Percentiles rank a stretch among this genome's conserved stretches.
Conservation (phyloP, 305 asterid species). For the Fraxinus angustifolia region DNA sequence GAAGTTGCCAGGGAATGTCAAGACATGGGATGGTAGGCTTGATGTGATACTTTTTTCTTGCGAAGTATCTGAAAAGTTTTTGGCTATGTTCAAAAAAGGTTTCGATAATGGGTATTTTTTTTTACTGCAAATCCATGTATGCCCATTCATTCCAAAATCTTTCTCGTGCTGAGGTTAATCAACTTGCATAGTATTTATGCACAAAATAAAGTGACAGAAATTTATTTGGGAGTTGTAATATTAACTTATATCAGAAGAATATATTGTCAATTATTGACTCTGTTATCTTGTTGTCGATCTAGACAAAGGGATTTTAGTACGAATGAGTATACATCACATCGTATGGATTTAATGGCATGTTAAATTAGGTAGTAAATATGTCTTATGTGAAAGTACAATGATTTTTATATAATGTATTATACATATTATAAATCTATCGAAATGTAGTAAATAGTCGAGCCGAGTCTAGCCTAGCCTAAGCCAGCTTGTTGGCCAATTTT, state of each 20-base stretch:
- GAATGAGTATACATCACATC: not conserved
- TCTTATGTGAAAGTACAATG: not conserved
- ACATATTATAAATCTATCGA: not conserved
- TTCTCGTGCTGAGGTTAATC: not conserved
- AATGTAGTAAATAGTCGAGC: not conserved
- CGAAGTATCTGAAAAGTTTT: not conserved
- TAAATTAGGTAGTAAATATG: not conserved
- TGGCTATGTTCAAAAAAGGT: not conserved
- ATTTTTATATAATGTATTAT: not conserved
- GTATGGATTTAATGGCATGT: not conserved
- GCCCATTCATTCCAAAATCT: not conserved
- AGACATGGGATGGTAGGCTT: not conserved
- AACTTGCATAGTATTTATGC: not conserved
- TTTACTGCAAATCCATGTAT: not conserved
- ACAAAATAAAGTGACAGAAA: not conserved
- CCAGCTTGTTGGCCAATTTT: not conserved
- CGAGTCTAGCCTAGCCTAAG: not conserved
- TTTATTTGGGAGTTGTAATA: not conserved
- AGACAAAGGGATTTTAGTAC: not conserved
- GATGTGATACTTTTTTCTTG: not conserved
- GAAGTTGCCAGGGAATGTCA: not conserved
- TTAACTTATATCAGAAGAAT: not conserved
- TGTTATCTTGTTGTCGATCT: not conserved
- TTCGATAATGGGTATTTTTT: not conserved
- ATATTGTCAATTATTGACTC: not conserved